Evolutionary conservation across 108 stramenopile genomes (phyloP).

Genomic region (Cyclostephanos tholiformis): DNA sequence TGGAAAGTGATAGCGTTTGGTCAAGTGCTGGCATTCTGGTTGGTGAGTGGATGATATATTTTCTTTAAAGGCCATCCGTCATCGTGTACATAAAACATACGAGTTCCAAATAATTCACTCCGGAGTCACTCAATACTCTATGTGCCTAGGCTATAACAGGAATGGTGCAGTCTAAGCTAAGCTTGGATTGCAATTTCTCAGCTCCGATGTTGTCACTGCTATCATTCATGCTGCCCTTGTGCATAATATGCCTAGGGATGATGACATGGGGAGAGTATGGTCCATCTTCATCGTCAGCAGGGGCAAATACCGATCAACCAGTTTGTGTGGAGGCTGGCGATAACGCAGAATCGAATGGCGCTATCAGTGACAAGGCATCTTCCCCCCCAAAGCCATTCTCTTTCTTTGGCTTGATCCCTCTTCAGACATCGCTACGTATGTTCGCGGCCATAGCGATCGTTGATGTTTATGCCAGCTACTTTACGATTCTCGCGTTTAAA

Average conservation of each 20-base stretch:
- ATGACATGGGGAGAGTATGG: constrained; percentile 19
- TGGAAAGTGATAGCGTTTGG: constrained; percentile 38
- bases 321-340: neutral
- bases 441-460: constrained; percentile 53
- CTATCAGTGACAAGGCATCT: constrained; percentile 5
- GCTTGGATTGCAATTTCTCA: constrained; percentile 60
- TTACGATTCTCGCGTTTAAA: constrained; percentile 66
- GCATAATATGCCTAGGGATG: constrained; percentile 21
- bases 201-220: constrained; percentile 69
- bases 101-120: neutral
- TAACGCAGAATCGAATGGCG: neutral
- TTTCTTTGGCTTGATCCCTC: constrained; percentile 33
- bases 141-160: constrained; percentile 35
- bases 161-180: constrained; percentile 58
- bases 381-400: constrained; percentile 24
- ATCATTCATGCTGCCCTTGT: constrained; percentile 55
- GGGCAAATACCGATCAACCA: neutral
- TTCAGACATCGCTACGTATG: constrained; percentile 27
- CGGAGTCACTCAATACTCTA: neutral
- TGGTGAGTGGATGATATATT: constrained; percentile 14
- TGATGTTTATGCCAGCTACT: constrained; percentile 77
- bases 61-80: neutral
- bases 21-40: constrained; percentile 39
- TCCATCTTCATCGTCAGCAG: neutral
- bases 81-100: neutral